phyloP scores from a whole-genome alignment of 2,329 filamentous ascomycete genomes.

The Neofusicoccum parvum region DNA sequence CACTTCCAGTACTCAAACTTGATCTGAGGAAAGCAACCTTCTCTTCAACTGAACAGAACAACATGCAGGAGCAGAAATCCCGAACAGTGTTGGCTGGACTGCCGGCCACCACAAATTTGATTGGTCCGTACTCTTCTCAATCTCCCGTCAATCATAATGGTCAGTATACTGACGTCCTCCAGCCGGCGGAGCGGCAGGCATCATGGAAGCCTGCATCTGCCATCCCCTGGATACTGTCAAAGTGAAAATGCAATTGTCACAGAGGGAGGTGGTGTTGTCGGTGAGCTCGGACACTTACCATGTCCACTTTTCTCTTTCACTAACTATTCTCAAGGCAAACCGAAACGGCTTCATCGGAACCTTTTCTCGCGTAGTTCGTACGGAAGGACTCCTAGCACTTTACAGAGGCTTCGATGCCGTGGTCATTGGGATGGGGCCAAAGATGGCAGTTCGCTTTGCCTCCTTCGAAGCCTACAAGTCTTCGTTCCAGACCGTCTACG shows the following conservation, averaged over 20 bases:
- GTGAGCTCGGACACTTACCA: not conserved
- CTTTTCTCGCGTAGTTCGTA: not conserved
- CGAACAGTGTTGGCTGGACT: not conserved
- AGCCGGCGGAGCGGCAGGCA: slow-evolving; percentile 5
- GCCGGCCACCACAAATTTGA: not conserved
- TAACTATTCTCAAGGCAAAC: not conserved
- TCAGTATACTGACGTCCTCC: not conserved
- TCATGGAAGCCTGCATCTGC: slow-evolving; percentile 1
- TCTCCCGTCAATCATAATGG: not conserved
- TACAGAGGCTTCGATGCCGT: slow-evolving; percentile 5
- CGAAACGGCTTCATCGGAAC: not conserved
- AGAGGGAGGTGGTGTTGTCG: not conserved
- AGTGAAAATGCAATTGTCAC: not conserved
- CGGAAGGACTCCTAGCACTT: not conserved
- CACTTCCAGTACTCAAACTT: too few species aligned
- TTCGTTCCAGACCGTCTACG: not conserved
- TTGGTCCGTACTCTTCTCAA: not conserved
- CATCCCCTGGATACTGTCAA: slow-evolving; percentile 10
- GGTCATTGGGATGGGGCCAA: slow-evolving; percentile 1
- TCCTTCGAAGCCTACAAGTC: slow-evolving; percentile 4
- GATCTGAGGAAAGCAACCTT: too few species aligned
- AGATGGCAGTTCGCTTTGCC: slow-evolving; percentile 5
- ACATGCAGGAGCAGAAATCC: too few species aligned
- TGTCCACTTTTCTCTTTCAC: too few species aligned
- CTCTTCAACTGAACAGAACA: too few species aligned